Conservation (phyloP, 345 rosid species). For the rapeseed (Brassica napus) region Da-Ae NC_063439.1:17555001-17555500, state of each 20-base stretch:
- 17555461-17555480: conserved; percentile 57
- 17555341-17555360: conserved; percentile 60
- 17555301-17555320: conserved; percentile 54
- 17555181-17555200: conserved; percentile 61
- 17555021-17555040: conserved; percentile 58
- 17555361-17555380: conserved; percentile 48
- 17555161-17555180: conserved; percentile 61
- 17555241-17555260: conserved; percentile 65
- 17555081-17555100: conserved; percentile 57
- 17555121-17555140: conserved; percentile 76
- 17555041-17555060: conserved; percentile 68
- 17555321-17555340: conserved; percentile 50
- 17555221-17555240: conserved; percentile 51
- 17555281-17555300: conserved; percentile 58
- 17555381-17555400: conserved; percentile 53
- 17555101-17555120: conserved; percentile 70
- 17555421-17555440: conserved; percentile 42
- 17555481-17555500: conserved; percentile 58
- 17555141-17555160: conserved; percentile 69
- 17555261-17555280: conserved; percentile 59
- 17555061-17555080: conserved; percentile 66
- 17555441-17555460: conserved; percentile 58
- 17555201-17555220: conserved; percentile 56
- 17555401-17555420: conserved; percentile 63
- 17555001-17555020: conserved; percentile 63